Base-by-base conservation (phyloP, 2,329 filamentous ascomycete genomes). In the Paraphoma sp. region DNA sequence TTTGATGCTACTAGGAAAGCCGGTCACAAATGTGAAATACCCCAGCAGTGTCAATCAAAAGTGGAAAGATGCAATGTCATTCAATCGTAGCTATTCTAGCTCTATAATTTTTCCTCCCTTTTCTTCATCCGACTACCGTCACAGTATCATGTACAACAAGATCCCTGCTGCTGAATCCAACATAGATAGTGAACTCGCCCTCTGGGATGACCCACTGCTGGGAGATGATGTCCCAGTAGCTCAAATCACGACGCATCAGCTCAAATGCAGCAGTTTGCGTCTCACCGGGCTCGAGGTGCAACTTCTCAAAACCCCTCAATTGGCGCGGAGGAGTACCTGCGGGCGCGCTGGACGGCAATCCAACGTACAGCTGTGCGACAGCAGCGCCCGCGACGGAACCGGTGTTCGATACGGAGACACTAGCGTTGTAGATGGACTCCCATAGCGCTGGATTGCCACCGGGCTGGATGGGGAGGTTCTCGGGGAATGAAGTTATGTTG, bases 171-270 rank as follows among this genome's bases (percentile, higher is more conserved):
- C 69, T 72, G n/a, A 65, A 60, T 12, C 70, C 70, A 16, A 68
- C 65, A 54, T 60, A 65, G 40, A 71, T 31, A 8, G 58, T 66
- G 50, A 73, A 71, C 68, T 54, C 72, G 75, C 75, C 82, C 70
- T n/a, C 80, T 76, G 56, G 75, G 61, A 70, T 74, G 29, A 92
- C 84, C 93, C 93, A 97, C 80, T 97, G 88, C 82, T 97, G 92
- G 17, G 79, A 74, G 0, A 73, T 81, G 1, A 86, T 80, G 64
- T 96, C 91, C 93, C 93, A 97, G 79, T 92, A 95, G 75, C 89
- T 92, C 57, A 97, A 65, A 71, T 97, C 93, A 53, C 92, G 86
- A 36, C 93, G 84, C 18, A 87, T 92, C 49, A 97, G 76, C 30
- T 87, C 83, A 1, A 86, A 88, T 0, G 75, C 81, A 77, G 95